Evolutionary conservation across 148 eudicot genomes (phyloP).

Genomic region (Salicornia ramosissima): DNA sequence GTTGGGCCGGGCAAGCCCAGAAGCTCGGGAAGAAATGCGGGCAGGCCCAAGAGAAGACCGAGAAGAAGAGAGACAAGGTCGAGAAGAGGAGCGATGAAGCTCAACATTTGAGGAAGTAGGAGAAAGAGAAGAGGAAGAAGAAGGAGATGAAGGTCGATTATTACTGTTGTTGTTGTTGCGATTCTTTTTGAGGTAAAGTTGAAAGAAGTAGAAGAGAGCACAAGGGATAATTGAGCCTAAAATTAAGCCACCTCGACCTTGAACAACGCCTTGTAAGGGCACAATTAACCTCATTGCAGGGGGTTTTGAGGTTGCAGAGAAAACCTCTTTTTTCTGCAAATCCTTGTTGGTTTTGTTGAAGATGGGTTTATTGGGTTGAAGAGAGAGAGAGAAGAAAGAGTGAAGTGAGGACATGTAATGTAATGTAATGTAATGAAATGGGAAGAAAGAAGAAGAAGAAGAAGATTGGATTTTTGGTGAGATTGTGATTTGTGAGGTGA

Average conservation of each 20-base stretch:
- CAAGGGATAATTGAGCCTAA: no score
- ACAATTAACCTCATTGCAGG: no score
- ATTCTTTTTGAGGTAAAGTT: background rate
- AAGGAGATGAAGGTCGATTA: background rate
- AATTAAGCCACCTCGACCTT: no score
- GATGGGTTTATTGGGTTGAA: background rate
- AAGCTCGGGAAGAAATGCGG: slow-evolving; percentile 50
- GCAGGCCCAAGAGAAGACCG: slow-evolving; percentile 36
- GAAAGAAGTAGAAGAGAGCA: no score
- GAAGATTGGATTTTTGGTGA: background rate
- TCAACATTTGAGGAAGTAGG: slow-evolving; percentile 31
- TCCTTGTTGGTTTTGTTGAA: background rate
- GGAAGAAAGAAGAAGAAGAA: background rate
- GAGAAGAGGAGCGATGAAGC: slow-evolving; percentile 45
- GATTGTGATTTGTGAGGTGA: background rate
- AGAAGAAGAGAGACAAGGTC: slow-evolving; percentile 29
- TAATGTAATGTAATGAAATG: background rate
- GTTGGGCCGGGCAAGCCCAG: slow-evolving; percentile 35
- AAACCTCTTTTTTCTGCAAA: no score
- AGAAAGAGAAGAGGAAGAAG: slow-evolving; percentile 26
- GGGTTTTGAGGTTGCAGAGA: no score
- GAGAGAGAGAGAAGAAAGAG: slow-evolving; percentile 1
- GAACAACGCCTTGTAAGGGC: no score
- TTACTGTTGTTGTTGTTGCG: slow-evolving; percentile 6
- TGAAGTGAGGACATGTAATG: slow-evolving; percentile 8